A percentile compares a stretch with the other conserved stretches of the same genome.
Evolutionary conservation across 2,329 filamentous ascomycete species (phyloP).

Genomic region (Fusarium praegraminearum): DNA sequence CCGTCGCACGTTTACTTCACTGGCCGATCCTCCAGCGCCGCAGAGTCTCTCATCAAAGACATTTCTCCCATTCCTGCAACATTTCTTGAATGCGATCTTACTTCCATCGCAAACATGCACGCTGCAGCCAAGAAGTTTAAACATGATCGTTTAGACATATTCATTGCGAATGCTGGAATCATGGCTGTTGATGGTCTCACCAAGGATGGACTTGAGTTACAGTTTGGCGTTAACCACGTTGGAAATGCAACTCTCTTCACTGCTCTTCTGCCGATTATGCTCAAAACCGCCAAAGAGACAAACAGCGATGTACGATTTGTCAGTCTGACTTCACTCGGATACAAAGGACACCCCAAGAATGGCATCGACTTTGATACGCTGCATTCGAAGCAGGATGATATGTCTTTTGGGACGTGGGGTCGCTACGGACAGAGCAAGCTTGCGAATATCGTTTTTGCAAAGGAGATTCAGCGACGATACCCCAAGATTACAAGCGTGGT

Average conservation of each 20-base stretch:
- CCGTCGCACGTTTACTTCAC: conserved; percentile 67
- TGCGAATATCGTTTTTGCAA: conserved; percentile 61
- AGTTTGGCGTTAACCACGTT: conserved; percentile 54
- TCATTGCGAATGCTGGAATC: conserved; percentile 56
- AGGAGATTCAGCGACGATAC: conserved; percentile 59
- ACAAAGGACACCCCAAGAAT: conserved; percentile 42
- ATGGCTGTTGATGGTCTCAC: conserved; percentile 48
- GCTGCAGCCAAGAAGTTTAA: conserved; percentile 57
- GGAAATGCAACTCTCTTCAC: conserved; percentile 51
- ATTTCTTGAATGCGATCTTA: conserved; percentile 61
- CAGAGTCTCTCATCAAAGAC: conserved; percentile 58
- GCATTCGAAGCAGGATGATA: conserved; percentile 42
- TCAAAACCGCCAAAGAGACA: conserved; percentile 29
- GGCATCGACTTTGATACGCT: conserved; percentile 50
- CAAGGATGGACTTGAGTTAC: conserved; percentile 52
- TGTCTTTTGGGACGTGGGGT: conserved; percentile 54
- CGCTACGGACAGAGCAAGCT: conserved; percentile 65
- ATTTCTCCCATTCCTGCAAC: conserved; percentile 44
- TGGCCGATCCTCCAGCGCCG: conserved; percentile 60
- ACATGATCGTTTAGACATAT: conserved; percentile 56
- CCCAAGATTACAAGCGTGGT: conserved; percentile 58
- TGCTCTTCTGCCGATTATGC: conserved; percentile 49
- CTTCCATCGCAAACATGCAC: conserved; percentile 62
- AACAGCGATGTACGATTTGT: conserved; percentile 43
- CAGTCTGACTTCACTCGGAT: conserved; percentile 48